Conservation (phyloP, 495 filamentous ascomycete genomes). For the Aspergillus incahuasiensis region DNA sequence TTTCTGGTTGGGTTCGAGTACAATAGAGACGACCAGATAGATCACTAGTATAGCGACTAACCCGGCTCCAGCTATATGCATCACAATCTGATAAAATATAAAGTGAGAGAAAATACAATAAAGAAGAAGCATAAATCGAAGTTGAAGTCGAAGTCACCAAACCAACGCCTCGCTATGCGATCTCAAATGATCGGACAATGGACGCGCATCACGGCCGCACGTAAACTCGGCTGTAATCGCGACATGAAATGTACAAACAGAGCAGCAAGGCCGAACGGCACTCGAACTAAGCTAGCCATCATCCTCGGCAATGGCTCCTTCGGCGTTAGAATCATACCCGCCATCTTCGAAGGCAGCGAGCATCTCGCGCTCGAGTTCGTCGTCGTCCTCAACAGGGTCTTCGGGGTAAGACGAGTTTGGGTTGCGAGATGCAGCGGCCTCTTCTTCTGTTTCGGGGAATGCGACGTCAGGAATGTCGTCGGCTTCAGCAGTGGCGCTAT, state of each 20-base stretch:
- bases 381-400: constrained; percentile 48
- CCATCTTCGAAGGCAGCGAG: constrained; percentile 59
- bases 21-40: too few species aligned
- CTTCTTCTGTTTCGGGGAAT: constrained; percentile 12
- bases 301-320: constrained; percentile 27
- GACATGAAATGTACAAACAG: not conserved
- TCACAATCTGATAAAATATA: constrained; percentile 1
- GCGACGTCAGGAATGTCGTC: constrained; percentile 24
- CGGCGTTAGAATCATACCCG: constrained; percentile 32
- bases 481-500: constrained; percentile 38
- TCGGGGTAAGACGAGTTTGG: constrained; percentile 22
- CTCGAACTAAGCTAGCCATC: constrained; percentile 18
- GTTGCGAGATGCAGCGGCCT: constrained; percentile 9
- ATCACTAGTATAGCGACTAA: not conserved
- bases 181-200: not conserved
- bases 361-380: constrained; percentile 63
- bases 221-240: not conserved
- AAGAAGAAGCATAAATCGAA: not conserved
- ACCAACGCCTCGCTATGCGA: constrained; percentile 9
- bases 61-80: not conserved
- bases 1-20: not conserved
- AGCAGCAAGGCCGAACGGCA: not conserved
- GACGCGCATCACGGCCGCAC: not conserved
- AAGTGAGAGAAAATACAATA: not conserved
- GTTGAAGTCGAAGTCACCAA: not conserved